These are phyloP conservation scores for Sporothrix pseudoabietina DNA, from an alignment of 2,329 filamentous ascomycete species.

Conservation along the genomic window DNA sequence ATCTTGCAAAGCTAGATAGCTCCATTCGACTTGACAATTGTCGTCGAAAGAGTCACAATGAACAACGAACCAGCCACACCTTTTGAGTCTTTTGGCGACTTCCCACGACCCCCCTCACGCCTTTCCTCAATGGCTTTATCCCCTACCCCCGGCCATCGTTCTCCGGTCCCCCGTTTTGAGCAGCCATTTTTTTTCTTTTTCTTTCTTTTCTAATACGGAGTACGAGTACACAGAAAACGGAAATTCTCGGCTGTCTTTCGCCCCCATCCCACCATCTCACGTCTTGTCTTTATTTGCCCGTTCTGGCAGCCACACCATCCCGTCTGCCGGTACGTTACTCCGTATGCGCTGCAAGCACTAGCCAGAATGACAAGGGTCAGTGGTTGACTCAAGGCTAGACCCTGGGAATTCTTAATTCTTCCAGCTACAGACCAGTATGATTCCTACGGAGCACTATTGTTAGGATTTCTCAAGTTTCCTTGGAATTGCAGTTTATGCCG, in stretches of 20 bases:
- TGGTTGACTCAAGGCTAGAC: background rate
- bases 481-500: slow-evolving; percentile 17
- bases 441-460: slow-evolving; percentile 8
- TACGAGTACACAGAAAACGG: background rate
- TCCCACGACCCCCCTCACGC: background rate
- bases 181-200: background rate
- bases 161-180: background rate
- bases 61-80: background rate
- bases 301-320: background rate
- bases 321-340: background rate
- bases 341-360: slow-evolving; percentile 11
- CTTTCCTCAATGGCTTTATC: background rate
- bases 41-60: background rate
- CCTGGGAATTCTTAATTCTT: background rate
- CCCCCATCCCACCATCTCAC: background rate
- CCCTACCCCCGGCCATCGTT: background rate
- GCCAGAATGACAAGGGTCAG: background rate
- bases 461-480: background rate
- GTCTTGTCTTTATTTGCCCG: background rate
- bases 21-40: background rate
- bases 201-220: no score
- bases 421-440: background rate
- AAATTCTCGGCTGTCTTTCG: background rate
- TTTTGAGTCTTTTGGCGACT: background rate
- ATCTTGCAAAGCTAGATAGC: background rate